Conservation (phyloP, 2,329 filamentous ascomycete species). For the Plectosphaerella plurivora region DNA sequence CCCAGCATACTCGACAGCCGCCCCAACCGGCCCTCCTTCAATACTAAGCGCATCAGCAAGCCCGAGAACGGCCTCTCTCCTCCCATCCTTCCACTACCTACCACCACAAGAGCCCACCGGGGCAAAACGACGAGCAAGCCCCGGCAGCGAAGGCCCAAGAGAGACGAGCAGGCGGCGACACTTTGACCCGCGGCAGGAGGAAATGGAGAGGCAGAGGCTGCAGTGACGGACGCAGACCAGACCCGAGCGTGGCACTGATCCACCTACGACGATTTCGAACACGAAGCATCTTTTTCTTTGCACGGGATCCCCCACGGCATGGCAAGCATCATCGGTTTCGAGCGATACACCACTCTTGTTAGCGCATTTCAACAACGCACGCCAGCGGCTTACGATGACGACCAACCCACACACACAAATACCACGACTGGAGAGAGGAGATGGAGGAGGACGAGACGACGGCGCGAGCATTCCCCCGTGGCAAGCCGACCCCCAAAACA, state of each 20-base stretch:
- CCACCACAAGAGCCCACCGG: constrained; percentile 33
- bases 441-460: no score
- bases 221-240: neutral
- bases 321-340: neutral
- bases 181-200: constrained; percentile 11
- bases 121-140: constrained; percentile 49
- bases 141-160: constrained; percentile 30
- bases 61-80: constrained; percentile 28
- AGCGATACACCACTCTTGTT: no score
- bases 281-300: neutral
- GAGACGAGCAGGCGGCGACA: constrained; percentile 40
- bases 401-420: neutral
- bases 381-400: neutral
- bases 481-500: no score
- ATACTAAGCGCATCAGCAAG: constrained; percentile 33
- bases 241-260: neutral
- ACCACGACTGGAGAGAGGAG: neutral
- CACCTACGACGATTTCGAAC: neutral
- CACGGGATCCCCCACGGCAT: neutral
- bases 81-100: constrained; percentile 28
- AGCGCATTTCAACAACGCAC: no score
- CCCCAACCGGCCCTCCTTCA: constrained; percentile 30
- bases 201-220: constrained; percentile 8
- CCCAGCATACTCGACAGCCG: constrained; percentile 44
- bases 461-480: no score